Evolutionary conservation across 2,329 filamentous ascomycete species (phyloP), one percentile per base, ranked within the genome.

Genomic region (Dactylellina sp.): DNA sequence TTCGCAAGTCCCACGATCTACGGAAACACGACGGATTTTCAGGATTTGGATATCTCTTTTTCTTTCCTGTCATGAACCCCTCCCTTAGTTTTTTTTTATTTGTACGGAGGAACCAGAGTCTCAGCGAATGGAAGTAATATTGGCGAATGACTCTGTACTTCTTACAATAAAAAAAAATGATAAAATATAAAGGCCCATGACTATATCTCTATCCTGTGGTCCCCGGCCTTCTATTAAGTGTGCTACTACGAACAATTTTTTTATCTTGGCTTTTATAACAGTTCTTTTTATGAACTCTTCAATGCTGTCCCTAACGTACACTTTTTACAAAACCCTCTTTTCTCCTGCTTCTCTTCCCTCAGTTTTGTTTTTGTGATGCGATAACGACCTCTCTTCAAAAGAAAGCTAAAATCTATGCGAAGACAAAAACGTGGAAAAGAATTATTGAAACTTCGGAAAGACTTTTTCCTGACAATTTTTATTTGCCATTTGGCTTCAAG

Each of bases 371-470:
- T 60, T 64, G 60, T 65, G 68, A 72, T 55, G 68, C 60, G 47
- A 72, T 71, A 63, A 71, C 66, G 66, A 71, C 66, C 55, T 47
- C 53, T 60, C 20, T 24, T n/a, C 59, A 60, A 60, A 53, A 37
- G 57, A 60, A 44, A 47, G 14, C 56, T 28, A 49, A 62, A 71
- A 56, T 57, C 22, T 57, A 63, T 62, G 37, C 57, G 66, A 56
- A 63, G 60, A 56, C 66, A 63, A 71, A 72, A 72, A 65, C 68
- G 59, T 60, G 68, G 61, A 65, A 65, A 72, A 65, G 52, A 64
- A 57, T 28, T 62, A 20, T 55, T 24, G 47, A 64, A 64, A 64
- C 59, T n/a, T n/a, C 60, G 44, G 46, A 72, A 65, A 65, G 63
- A 37, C 40, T 42, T 57, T 71, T 35, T 71, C 57, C 52, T 64